A percentile compares a stretch with the other conserved stretches of the same genome.
Evolutionary conservation across 2,329 filamentous ascomycete genomes (phyloP).

Genomic region (Thelonectria discophora): DNA sequence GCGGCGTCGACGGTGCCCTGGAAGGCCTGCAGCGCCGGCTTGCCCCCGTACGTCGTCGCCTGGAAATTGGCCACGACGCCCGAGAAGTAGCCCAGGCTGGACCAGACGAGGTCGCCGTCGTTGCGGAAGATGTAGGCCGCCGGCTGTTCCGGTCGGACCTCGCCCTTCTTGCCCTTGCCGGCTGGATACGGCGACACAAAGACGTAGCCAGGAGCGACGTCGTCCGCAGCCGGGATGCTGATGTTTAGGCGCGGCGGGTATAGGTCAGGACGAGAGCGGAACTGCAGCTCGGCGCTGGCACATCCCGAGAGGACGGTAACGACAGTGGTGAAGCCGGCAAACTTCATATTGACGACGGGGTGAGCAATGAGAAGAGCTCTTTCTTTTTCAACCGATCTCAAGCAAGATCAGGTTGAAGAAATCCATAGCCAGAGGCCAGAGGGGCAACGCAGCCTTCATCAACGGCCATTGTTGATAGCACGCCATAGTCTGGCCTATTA

Average conservation of each 20-base stretch:
- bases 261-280: conserved; percentile 35
- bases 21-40: conserved; percentile 61
- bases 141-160: conserved; percentile 57
- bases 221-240: conserved; percentile 51
- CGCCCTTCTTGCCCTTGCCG: conserved; percentile 42
- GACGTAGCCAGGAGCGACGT: conserved; percentile 53
- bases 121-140: conserved; percentile 64
- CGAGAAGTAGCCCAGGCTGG: conserved; percentile 60
- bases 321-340: conserved; percentile 1
- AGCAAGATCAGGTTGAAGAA: neutral
- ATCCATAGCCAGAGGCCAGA: neutral
- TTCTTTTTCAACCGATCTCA: neutral
- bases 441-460: neutral
- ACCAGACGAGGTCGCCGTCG: conserved; percentile 65
- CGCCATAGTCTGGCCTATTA: conserved; percentile 11
- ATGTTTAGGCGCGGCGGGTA: conserved; percentile 44
- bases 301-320: conserved; percentile 1
- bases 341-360: conserved; percentile 14
- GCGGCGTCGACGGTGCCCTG: conserved; percentile 60
- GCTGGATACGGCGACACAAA: conserved; percentile 52
- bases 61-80: conserved; percentile 64
- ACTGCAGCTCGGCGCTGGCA: conserved; percentile 34
- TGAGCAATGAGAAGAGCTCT: neutral
- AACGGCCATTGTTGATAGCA: conserved; percentile 12
- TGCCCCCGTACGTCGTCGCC: conserved; percentile 56